Evolutionary conservation across 768 basidiomycete species (phyloP), one percentile per base, ranked within the genome.

Genomic region (Termitomyces sp.): DNA sequence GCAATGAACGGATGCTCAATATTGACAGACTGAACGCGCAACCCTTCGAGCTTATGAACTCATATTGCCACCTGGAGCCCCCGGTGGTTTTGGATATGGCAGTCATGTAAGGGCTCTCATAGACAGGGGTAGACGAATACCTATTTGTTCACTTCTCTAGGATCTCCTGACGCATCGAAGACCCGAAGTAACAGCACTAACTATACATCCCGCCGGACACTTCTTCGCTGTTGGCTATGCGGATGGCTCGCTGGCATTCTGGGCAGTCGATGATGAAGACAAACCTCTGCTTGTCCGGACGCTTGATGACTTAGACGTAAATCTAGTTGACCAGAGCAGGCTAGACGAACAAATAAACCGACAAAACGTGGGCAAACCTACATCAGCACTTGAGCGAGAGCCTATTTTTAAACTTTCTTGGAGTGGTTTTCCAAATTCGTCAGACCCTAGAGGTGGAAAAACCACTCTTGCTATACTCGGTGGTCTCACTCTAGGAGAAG

Each of bases 391-490:
- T 32, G 68, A 73, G 25, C 63, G 87, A 65, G 93, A 95, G 67
- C 91, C 94, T 4, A 84, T 97, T 38, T 94, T 91, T 80, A 94
- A 91, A 70, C 77, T 96, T 5, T 78, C 89, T 0, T 97, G 94
- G 94, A 90, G 88, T 59, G 82, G 84, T 1, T 93, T 88, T 71
- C 77, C 87, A 0, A 86, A 88, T 67, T 84, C 85, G 2, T 68
- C 79, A 4, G 86, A 88, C 76, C 79, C 85, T 53, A 74, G 86
- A 68, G 80, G 89, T 46, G 90, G 86, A n/a, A 82, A 85, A 51
- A 94, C 93, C 0, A 77, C 85, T 1, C 74, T 96, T 4, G 80
- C 88, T 1, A 76, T 95, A 25, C 80, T 96, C 10, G 94, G 94
- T n/a, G 94, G 94, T 0, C 77, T 85, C 40, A 71, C 77, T n/a